A percentile compares a stretch with the other conserved stretches of the same genome.
phyloP scores from a whole-genome alignment of 176 grass and related monocot species.

The Aegilops longissima region DNA sequence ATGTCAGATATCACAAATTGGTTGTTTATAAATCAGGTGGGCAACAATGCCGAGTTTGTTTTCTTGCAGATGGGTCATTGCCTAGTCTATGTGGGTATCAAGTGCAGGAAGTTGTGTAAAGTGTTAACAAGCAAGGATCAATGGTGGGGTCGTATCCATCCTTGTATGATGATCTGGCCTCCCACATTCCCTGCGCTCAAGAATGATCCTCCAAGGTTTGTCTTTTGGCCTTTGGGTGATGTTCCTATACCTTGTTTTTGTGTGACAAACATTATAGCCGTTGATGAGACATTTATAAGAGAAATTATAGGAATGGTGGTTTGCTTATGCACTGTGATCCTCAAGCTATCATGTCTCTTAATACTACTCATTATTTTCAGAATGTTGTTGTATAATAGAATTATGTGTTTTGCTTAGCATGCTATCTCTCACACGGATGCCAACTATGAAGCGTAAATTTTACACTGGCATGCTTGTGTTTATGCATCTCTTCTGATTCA shows the following conservation, averaged over 20 bases:
- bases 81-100: neutral
- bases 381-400: neutral
- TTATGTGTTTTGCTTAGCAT: too few relatives aligned
- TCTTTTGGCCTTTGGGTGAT: neutral
- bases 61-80: neutral
- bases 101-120: neutral
- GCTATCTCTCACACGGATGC: too few relatives aligned
- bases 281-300: neutral
- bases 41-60: neutral
- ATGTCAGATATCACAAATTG: neutral
- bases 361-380: neutral
- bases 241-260: too few relatives aligned
- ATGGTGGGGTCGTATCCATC: neutral
- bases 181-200: neutral
- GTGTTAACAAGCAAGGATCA: neutral
- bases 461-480: neutral
- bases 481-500: neutral
- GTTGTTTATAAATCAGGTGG: neutral
- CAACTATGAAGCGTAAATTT: too few relatives aligned
- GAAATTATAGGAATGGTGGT: neutral
- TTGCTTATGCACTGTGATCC: neutral
- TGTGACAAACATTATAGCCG: rapidly evolving
- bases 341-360: neutral
- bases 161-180: neutral
- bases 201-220: neutral